A percentile compares a stretch with the other conserved stretches of the same genome.
Conservation (phyloP, 2,329 filamentous ascomycete genomes). For the Ilyonectria robusta region DNA sequence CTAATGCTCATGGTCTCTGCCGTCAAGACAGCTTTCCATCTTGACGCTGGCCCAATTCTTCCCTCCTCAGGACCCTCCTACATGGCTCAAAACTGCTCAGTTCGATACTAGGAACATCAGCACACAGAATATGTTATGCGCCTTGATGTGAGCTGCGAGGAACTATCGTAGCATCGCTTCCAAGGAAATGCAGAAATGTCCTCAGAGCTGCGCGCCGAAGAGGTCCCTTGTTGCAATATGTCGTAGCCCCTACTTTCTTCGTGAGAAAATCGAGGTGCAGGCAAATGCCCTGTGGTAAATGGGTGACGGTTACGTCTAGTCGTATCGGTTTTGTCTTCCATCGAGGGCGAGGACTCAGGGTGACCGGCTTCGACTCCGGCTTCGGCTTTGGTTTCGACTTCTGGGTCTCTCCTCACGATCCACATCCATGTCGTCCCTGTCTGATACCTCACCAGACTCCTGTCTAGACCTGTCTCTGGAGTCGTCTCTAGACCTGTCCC, state of each 20-base stretch:
- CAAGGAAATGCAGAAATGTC: neutral
- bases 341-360: slow-evolving; percentile 36
- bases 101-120: neutral
- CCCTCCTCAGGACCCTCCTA: neutral
- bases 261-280: neutral
- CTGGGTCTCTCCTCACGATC: slow-evolving; percentile 51
- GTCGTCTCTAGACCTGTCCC: neutral
- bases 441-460: slow-evolving; percentile 58
- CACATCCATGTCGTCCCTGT: slow-evolving; percentile 57
- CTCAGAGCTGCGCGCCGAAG: neutral
- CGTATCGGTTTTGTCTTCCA: neutral
- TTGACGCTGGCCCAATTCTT: neutral
- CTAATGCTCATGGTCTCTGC: neutral
- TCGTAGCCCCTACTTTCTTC: neutral
- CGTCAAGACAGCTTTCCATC: neutral
- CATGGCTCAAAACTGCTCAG: neutral
- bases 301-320: neutral
- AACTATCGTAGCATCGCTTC: neutral
- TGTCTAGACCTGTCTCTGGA: slow-evolving; percentile 39
- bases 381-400: slow-evolving; percentile 36
- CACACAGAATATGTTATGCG: neutral
- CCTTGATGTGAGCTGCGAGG: neutral
- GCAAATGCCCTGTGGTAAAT: neutral
- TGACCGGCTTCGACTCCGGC: slow-evolving; percentile 45
- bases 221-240: no score